Base-by-base conservation (phyloP, 352 stramenopile genomes). In the Globisporangium rhizosaccharum region DNA sequence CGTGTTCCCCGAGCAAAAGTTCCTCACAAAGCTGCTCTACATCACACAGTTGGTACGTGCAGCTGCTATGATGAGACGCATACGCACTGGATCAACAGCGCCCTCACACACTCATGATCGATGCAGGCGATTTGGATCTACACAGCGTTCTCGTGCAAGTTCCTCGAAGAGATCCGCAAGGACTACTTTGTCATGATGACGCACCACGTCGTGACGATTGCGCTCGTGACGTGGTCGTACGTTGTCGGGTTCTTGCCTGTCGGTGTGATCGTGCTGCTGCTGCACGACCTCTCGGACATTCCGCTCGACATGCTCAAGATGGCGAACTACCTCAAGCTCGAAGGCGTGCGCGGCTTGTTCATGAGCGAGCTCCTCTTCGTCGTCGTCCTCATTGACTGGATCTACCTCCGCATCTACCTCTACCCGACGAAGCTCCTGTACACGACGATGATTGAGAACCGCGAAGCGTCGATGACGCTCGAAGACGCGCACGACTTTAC, bases 121-220 rank as follows among this genome's bases (percentile, higher is more conserved):
- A 12, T 39, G 33, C 51, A 93, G 84, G 85, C 82, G 17, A 92
- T 96, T 61, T 96, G 82, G 80, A 90, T 94, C 60, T 94, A 91
- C 70, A 94, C 84, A 20, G 87, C 82, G 26, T 96, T 96, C 58
- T 92, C 81, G 59, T 94, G 85, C 68, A 92, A 93, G 58, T 96
- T 90, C 61, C 59, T 96, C 30, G 87, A 96, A 63, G 85, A 92
- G 62, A 85, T 92, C 51, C 82, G 84, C 52, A 94, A 94, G 68
- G 87, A 96, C 56, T 94, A 94, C 69, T 63, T 94, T 49, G 85
- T 94, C 26, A 96, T 96, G 85, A 95, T 96, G 85, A 85, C 85
- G 2, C 86, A 95, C 68, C 86, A 95, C 63, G 76, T 92, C 30
- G 81, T 94, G 42, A 96, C 87, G 2, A 92, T 95, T 51, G 78